phyloP scores from a whole-genome alignment of 2,329 filamentous ascomycete genomes.

The Dactylonectria estremocensis region DNA sequence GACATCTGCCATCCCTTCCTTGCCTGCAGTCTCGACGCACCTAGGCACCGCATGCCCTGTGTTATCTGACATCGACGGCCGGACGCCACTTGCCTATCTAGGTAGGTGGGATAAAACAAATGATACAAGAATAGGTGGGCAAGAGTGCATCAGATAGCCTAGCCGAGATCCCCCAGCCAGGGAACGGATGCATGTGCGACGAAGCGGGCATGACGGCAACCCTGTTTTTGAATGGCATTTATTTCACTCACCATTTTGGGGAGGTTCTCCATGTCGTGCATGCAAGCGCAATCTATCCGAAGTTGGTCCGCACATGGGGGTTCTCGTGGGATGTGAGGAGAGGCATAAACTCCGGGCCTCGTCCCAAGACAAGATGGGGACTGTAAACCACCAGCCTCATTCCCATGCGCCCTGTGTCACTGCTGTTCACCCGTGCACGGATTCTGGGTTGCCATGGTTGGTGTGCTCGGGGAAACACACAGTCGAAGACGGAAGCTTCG shows the following conservation, averaged over 20 bases:
- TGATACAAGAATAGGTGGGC: slow-evolving; percentile 4
- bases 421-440: too few relatives aligned
- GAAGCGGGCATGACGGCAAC: background rate
- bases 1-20: background rate
- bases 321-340: background rate
- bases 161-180: slow-evolving; percentile 10
- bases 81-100: slow-evolving; percentile 25
- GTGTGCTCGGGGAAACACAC: background rate
- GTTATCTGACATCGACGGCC: slow-evolving; percentile 1
- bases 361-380: too few relatives aligned
- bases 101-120: slow-evolving; percentile 17
- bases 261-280: background rate
- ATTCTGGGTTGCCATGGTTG: background rate
- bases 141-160: slow-evolving; percentile 8
- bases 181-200: slow-evolving; percentile 15
- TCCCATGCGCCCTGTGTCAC: background rate
- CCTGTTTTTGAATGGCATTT: background rate
- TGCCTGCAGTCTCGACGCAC: too few relatives aligned
- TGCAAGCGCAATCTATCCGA: background rate
- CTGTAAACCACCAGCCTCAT: background rate
- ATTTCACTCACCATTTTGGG: background rate
- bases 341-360: too few relatives aligned
- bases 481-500: background rate
- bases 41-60: background rate
- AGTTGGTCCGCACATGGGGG: background rate